Evolutionary conservation across 306 rosid species (phyloP), one percentile per base, ranked within the genome.

Genomic region (Delonix regia): DNA sequence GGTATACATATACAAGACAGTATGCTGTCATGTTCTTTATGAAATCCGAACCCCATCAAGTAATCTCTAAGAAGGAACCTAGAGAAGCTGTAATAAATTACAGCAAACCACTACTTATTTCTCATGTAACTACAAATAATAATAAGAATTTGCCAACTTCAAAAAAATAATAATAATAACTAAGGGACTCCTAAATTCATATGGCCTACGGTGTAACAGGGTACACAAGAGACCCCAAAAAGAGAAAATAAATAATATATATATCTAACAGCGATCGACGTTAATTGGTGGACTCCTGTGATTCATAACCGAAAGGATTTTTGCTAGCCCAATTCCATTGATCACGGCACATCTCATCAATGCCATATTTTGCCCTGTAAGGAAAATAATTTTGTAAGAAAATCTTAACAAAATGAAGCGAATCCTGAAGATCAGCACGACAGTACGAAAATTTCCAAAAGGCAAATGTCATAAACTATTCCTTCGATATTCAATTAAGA

Each of bases 251-350:
- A 71, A 41, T 39, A 8, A 64, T 67, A 56, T 15, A 56, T 15
- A 15, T 45, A 22, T 55, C 19, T 55, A 51, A 73, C 78, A 33
- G 71, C 71, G 49, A 81, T 80, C 55, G 72, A 62, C 38, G 33
- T 76, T 84, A 79, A 33, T 72, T 78, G n/a, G 78, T 63, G 41
- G 87, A 71, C 42, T 80, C 88, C 25, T 84, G 71, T 25, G 92
- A 51, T 82, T 22, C 96, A 84, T 96, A 93, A 81, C 99, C 99
- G 19, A 85, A 93, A 14, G 98, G 99, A 67, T 95, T 95, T 85
- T 89, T 88, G 94, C 98, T 95, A 57, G 98, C 97, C 99, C 99
- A 95, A 81, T 95, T 95, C 99, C 99, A 95, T 82, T 95, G 99
- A 86, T 95, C 99, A 81, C 90, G 91, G 75, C 97, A 93, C 99